Base-by-base conservation (phyloP, 1,284 basidiomycete species). In the Apiotrichum siamense region DNA sequence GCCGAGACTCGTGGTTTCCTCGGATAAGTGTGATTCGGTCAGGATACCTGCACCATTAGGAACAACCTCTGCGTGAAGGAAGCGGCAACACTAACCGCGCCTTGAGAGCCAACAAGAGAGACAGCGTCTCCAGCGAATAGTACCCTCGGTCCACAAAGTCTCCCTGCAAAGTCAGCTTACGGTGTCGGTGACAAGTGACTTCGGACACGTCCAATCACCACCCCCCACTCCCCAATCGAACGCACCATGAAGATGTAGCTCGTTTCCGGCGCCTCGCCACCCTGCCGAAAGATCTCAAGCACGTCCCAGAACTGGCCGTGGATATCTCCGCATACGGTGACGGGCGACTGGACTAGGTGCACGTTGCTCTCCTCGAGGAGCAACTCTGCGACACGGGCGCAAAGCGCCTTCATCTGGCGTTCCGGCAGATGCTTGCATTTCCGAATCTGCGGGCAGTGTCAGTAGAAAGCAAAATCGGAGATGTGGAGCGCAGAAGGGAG, bases 71-170 rank as follows among this genome's bases (percentile, higher is more conserved):
- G 18, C 33, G 12, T 11, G 29, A 31, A 11, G 10, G 11, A 15
- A 15, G 29, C 15, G 29, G 15, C 29, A 31, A 11, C 13, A n/a
- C 33, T 35, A 7, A 35, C 33, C 33, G 10, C 33, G 33, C 33
- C 74, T 97, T 97, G 55, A 94, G 78, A 0, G 86, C 89, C 52
- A 97, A 76, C 37, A 97, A 71, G 50, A 97, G 74, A 12, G 91
- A 93, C 10, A 97, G 85, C 0, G 93, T 97, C 75, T 97, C 93
- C n/a, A 97, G 75, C 66, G 86, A 91, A 70, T 97, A 97, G 72
- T 96, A 91, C 12, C 94, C 94, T 56, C 93, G 80, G 76, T 97
- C 94, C 32, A 97, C 93, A 75, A 97, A 97, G 74, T 97, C 93
- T 47, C 93, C 93, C 33, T 35, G 33, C 18, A 10, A 31, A 11